phyloP scores from a whole-genome alignment of 2,329 filamentous ascomycete species.

The Chrysosporium keratinophilum region DNA sequence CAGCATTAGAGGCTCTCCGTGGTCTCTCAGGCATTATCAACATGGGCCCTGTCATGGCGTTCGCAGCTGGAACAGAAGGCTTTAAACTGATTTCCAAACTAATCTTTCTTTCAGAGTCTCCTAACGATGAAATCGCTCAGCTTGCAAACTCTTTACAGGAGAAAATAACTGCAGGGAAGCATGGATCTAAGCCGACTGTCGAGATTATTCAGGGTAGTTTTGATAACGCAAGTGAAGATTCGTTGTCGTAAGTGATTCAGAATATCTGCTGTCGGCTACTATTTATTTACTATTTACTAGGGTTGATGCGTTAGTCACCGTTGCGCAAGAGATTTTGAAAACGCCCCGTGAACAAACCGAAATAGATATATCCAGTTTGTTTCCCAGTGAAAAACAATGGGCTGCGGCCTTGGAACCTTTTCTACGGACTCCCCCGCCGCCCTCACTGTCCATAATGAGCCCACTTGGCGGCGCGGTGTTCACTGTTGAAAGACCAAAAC shows the following conservation, averaged over 20 bases:
- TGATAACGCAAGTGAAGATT: conserved; percentile 34
- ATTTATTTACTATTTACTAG: conserved; percentile 32
- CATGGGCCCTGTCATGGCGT: conserved; percentile 34
- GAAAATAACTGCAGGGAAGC: conserved; percentile 28
- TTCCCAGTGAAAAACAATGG: conserved; percentile 60
- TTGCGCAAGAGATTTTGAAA: conserved; percentile 41
- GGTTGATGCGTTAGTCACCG: conserved; percentile 46
- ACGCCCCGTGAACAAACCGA: neutral
- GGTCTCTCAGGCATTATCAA: conserved; percentile 39
- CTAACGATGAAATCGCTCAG: conserved; percentile 42
- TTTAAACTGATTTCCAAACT: conserved; percentile 44
- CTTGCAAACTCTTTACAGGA: conserved; percentile 28
- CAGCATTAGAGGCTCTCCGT: conserved; percentile 29
- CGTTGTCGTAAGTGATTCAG: conserved; percentile 34
- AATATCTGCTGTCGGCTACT: neutral
- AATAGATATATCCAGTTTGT: conserved; percentile 35
- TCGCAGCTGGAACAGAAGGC: conserved; percentile 38
- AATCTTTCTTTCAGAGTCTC: conserved; percentile 45
- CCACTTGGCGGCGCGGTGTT: conserved; percentile 60
- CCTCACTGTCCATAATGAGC: conserved; percentile 63
- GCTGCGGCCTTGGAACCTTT: conserved; percentile 49
- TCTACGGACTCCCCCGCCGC: conserved; percentile 30
- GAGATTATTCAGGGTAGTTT: conserved; percentile 46
- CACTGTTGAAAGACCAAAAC: conserved; percentile 40
- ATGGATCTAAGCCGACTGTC: conserved; percentile 39